These are phyloP conservation scores for Takashimella tepidaria DNA, from an alignment of 1,284 basidiomycete genomes.

Conservation along the genomic window DNA sequence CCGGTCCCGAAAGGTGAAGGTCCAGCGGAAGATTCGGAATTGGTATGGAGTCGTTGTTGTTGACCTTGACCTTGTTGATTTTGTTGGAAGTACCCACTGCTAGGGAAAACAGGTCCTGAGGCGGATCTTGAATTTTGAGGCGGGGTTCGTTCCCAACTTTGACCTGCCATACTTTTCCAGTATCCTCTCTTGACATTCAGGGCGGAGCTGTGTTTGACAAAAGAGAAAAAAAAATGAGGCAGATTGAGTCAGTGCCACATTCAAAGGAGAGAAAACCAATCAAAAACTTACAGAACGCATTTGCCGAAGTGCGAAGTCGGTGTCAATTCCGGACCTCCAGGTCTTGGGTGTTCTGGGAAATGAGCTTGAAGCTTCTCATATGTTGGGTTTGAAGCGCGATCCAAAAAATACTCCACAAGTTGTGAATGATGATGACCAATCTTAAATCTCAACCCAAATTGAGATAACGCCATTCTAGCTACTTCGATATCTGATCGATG, in stretches of 20 bases:
- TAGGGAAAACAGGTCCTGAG: neutral
- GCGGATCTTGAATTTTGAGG: neutral
- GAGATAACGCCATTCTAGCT: slow-evolving; percentile 28
- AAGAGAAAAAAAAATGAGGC: neutral
- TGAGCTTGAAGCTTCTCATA: slow-evolving; percentile 39
- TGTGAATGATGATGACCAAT: slow-evolving; percentile 45
- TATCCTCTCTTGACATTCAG: slow-evolving; percentile 44
- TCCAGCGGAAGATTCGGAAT: slow-evolving; percentile 8
- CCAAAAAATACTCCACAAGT: slow-evolving; percentile 44
- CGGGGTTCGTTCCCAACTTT: neutral
- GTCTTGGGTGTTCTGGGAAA: slow-evolving; percentile 42
- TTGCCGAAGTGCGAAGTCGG: slow-evolving; percentile 29
- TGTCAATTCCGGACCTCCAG: slow-evolving; percentile 33
- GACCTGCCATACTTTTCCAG: slow-evolving; percentile 18
- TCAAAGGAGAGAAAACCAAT: too few species aligned
- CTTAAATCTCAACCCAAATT: slow-evolving; percentile 37
- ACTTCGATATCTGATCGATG: slow-evolving; percentile 37
- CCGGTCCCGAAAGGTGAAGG: slow-evolving; percentile 20
- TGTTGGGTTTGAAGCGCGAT: slow-evolving; percentile 36
- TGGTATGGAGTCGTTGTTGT: neutral
- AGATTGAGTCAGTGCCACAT: neutral
- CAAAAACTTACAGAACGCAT: slow-evolving; percentile 29
- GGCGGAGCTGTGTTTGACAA: slow-evolving; percentile 11
- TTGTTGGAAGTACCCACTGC: too few species aligned
- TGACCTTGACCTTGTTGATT: too few species aligned